Percentiles rank a stretch among this genome's conserved stretches.
Conservation (phyloP, 2,329 filamentous ascomycete genomes). For the Calonectria multiphialidica region DNA sequence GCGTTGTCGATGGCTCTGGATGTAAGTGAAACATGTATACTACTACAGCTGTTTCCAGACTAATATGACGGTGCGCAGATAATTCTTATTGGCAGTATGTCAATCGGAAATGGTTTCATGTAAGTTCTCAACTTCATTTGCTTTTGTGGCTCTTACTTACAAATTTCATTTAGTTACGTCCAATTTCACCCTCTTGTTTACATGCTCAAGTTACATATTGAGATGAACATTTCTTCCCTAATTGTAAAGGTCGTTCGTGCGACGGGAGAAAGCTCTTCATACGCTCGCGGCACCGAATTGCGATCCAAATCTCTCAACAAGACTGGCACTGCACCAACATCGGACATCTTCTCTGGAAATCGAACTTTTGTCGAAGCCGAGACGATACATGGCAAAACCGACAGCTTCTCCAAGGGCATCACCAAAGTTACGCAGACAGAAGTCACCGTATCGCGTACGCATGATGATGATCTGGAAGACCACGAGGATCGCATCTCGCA, state of each 20-base stretch:
- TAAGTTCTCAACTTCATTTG: neutral
- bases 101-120: constrained; percentile 20
- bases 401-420: constrained; percentile 29
- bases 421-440: constrained; percentile 39
- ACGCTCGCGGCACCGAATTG: constrained; percentile 30
- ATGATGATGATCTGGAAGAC: constrained; percentile 9
- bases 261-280: constrained; percentile 37
- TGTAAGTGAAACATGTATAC: constrained; percentile 59
- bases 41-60: neutral
- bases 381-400: neutral
- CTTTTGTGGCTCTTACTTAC: neutral
- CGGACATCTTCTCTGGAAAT: constrained; percentile 16
- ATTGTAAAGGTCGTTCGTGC: constrained; percentile 40
- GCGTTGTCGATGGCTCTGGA: constrained; percentile 61
- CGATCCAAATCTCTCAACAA: constrained; percentile 26
- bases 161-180: constrained; percentile 29
- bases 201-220: constrained; percentile 41
- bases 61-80: constrained; percentile 17
- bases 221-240: constrained; percentile 40
- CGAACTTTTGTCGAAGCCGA: constrained; percentile 20
- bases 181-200: constrained; percentile 43
- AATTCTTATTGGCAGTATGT: constrained; percentile 35
- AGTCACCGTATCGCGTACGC: constrained; percentile 32
- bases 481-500: constrained; percentile 38
- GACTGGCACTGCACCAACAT: neutral